phyloP scores from a whole-genome alignment of 148 eudicot genomes.

The Euryodendron excelsum region DNA sequence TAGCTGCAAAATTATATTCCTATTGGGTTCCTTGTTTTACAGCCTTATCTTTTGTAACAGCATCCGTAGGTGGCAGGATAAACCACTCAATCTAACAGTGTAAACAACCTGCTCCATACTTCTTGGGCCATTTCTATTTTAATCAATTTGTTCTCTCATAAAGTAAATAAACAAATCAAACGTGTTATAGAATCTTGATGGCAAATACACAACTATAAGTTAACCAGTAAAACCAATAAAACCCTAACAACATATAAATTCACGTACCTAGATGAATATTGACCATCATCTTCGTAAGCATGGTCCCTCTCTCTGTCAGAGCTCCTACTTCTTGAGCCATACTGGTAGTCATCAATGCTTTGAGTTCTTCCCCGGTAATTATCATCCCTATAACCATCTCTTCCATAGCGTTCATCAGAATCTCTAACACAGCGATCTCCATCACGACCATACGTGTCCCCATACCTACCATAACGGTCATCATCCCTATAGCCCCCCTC shows the following conservation, averaged over 20 bases:
- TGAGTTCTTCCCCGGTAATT: slow-evolving; percentile 68
- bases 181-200: neutral
- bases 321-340: slow-evolving; percentile 84
- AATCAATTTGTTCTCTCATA: neutral
- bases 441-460: slow-evolving; percentile 31
- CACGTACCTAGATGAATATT: slow-evolving; percentile 74
- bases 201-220: neutral
- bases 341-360: slow-evolving; percentile 51
- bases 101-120: neutral
- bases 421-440: slow-evolving; percentile 66
- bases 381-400: slow-evolving; percentile 71
- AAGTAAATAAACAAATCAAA: neutral
- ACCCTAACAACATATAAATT: neutral
- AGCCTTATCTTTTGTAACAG: neutral
- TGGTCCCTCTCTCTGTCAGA: slow-evolving; percentile 68
- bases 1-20: neutral
- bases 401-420: slow-evolving; percentile 61
- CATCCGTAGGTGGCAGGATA: neutral
- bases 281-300: slow-evolving; percentile 76
- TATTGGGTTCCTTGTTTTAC: neutral
- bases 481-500: slow-evolving; percentile 64
- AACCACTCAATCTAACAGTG: neutral
- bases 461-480: slow-evolving; percentile 66
- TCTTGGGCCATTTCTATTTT: neutral
- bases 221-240: neutral